These are phyloP conservation scores for Graphiopsis chlorocephala DNA, from an alignment of 2,329 filamentous ascomycete species.

Conservation along the genomic window DNA sequence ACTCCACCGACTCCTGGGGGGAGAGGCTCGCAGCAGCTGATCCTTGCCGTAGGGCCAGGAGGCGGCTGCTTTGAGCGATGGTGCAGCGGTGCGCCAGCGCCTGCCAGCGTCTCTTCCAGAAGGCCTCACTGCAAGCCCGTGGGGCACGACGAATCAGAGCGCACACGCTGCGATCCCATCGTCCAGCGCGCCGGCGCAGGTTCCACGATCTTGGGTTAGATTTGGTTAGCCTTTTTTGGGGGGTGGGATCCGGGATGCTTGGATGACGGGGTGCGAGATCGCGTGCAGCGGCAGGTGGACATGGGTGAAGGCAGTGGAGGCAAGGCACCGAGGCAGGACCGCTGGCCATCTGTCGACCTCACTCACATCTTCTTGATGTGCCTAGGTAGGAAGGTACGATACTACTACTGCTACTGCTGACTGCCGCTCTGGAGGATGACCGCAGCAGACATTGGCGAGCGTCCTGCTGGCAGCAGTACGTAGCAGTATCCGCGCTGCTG, in stretches of 20 bases:
- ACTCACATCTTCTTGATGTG: background rate
- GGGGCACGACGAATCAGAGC: conserved; percentile 20
- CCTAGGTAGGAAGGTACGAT: background rate
- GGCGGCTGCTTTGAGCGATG: conserved; percentile 26
- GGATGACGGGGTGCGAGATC: background rate
- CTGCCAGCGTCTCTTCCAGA: conserved; percentile 22
- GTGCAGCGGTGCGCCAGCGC: conserved; percentile 15
- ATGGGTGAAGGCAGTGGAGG: background rate
- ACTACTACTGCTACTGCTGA: background rate
- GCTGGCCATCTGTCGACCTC: background rate
- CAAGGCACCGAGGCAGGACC: background rate
- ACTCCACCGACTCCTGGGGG: conserved; percentile 4
- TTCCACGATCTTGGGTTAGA: conserved; percentile 29
- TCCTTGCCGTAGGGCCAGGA: conserved; percentile 35
- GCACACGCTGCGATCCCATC: conserved; percentile 31
- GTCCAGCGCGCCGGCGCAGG: conserved; percentile 25
- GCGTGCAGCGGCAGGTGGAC: background rate
- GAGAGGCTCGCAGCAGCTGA: conserved; percentile 24
- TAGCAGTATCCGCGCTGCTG: background rate
- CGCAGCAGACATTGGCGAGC: background rate
- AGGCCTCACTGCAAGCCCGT: conserved; percentile 15
- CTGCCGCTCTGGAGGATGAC: background rate
- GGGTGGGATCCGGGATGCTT: background rate
- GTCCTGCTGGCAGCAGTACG: background rate
- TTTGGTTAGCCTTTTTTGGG: conserved; percentile 19